These are phyloP conservation scores for Penicillium riverlandense DNA, from an alignment of 495 filamentous ascomycete species.

Conservation along the genomic window DNA sequence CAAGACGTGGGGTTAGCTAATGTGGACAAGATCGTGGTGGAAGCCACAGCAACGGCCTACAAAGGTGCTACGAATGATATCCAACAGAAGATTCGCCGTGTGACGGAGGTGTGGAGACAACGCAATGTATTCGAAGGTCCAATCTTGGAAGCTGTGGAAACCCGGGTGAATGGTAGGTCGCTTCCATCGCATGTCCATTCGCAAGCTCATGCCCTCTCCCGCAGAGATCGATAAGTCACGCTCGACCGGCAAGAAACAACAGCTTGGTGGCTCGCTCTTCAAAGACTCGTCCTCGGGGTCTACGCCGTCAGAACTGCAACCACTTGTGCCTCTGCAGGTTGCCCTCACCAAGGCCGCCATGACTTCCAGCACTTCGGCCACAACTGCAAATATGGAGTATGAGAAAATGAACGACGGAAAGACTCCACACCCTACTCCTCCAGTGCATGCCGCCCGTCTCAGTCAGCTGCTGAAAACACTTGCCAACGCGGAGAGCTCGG, in stretches of 20 bases:
- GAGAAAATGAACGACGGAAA: conserved; percentile 68
- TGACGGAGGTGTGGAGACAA: conserved; percentile 90
- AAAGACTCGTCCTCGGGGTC: conserved; percentile 40
- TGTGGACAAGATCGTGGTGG: conserved; percentile 60
- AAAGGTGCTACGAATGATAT: conserved; percentile 77
- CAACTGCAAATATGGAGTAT: conserved; percentile 70
- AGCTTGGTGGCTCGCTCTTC: conserved; percentile 67
- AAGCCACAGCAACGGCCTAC: conserved; percentile 77
- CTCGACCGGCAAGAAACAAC: conserved; percentile 54
- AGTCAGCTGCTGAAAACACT: conserved; percentile 79
- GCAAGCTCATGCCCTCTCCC: background rate
- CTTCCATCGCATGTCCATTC: background rate
- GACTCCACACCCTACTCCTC: conserved; percentile 60
- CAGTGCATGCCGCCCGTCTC: conserved; percentile 87
- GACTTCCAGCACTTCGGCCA: conserved; percentile 50
- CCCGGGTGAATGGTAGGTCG: conserved; percentile 63
- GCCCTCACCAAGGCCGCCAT: conserved; percentile 63
- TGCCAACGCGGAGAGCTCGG: conserved; percentile 84
- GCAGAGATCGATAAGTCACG: conserved; percentile 78
- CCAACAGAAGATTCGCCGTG: conserved; percentile 77
- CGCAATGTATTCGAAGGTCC: conserved; percentile 75
- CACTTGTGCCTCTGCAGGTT: conserved; percentile 64
- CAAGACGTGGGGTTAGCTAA: conserved; percentile 11
- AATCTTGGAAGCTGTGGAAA: conserved; percentile 72
- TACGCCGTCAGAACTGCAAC: conserved; percentile 68